Evolutionary conservation across 225 moss, liverwort and hornwort genomes (phyloP), one percentile per base, ranked within the genome.

Genomic region (Takakia lepidozioides): DNA sequence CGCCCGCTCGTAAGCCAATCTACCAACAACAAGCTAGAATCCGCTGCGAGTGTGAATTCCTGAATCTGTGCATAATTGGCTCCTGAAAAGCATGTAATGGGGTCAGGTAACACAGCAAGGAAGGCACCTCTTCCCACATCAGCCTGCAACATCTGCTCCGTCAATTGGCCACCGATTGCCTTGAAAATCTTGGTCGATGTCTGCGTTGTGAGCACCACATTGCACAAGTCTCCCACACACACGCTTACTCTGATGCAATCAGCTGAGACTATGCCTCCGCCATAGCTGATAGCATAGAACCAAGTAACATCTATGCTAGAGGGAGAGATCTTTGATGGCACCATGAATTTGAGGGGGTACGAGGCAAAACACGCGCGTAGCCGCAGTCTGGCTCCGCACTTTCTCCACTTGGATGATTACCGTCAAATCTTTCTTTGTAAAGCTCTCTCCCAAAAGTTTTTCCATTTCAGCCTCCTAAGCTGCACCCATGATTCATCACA

Each of bases 1-100:
- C 87, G 77, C n/a, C 91, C 98, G 38, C 91, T 81, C 8, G 87
- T 85, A 72, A 98, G 60, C 98, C 98, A 91, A 55, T 98, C 98
- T 41, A 98, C 80, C 32, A 98, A 75, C 36, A 98, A 67, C 24
- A 98, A 23, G 61, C 80, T 91, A 8, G 78, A 71, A 17, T 82
- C 78, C 3, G 64, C 48, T 37, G 76, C 73, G 30, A 91, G 69
- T 56, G 80, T 62, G 29, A 91, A 87, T 27, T 81, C 87, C 65
- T 98, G 98, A 18, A 87, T 77, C 80, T 91, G 91, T 51, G 69
- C 62, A 59, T 91, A 98, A 43, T 71, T 87, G 38, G 98, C 75
- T 46, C 75, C 49, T 14, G 74, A 68, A 62, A 90, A 98, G 55
- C 83, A 91, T 3, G 87, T 73, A 24, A 91, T 78, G 18, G 85